These are phyloP conservation scores for Rhamnella rubrinervis DNA, from an alignment of 331 rosid species.

Conservation along the genomic window DNA sequence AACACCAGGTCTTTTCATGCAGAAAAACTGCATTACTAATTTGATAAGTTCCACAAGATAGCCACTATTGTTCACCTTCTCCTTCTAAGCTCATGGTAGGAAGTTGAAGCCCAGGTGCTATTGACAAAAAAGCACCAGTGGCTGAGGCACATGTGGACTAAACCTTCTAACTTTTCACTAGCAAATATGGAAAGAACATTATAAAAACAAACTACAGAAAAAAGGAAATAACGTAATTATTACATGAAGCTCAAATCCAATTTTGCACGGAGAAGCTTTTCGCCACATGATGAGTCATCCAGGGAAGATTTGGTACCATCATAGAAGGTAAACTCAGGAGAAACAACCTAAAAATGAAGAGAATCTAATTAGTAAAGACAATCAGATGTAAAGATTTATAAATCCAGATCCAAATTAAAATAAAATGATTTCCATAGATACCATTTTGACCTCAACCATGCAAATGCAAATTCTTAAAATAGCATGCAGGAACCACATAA, in stretches of 20 bases:
- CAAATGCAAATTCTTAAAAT: not conserved
- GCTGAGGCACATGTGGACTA: not conserved
- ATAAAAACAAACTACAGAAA: not conserved
- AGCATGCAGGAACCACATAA: not conserved
- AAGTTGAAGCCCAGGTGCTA: not conserved
- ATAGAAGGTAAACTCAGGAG: constrained; percentile 92
- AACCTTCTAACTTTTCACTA: not conserved
- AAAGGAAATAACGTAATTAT: constrained; percentile 30
- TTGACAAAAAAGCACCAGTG: not conserved
- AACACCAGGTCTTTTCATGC: not conserved
- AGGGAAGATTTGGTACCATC: constrained; percentile 89
- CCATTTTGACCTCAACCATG: no score
- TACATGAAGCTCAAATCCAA: constrained; percentile 95
- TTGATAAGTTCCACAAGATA: not conserved
- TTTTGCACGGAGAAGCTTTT: constrained; percentile 97
- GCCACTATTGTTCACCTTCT: not conserved
- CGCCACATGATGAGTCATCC: constrained; percentile 79
- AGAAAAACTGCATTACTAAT: not conserved
- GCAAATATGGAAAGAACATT: not conserved
- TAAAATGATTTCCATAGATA: no score
- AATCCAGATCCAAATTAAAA: no score
- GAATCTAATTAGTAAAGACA: not conserved
- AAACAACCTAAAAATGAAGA: constrained; percentile 62
- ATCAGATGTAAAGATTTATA: constrained; percentile 19
- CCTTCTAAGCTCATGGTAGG: not conserved